Percentiles rank a stretch among this genome's conserved stretches.
phyloP scores from a whole-genome alignment of 2,329 filamentous ascomycete species.

The Macrophomina tecta region DNA sequence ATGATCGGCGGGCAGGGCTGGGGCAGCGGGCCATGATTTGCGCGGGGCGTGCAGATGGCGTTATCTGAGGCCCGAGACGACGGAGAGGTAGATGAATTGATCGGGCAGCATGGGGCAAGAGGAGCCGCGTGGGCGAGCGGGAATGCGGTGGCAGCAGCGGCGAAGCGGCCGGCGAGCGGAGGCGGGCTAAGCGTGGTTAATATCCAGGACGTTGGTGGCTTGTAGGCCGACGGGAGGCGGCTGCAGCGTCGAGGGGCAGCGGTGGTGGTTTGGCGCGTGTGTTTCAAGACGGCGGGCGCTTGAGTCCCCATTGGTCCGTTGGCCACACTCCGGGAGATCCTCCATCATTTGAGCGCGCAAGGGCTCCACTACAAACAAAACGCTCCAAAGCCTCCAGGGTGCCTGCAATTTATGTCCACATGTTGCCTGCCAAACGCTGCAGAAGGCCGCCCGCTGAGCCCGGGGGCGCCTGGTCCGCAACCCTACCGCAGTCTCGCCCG shows the following conservation, averaged over 20 bases:
- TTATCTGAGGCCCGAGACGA: background rate
- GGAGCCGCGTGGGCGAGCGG: background rate
- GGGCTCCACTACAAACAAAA: slow-evolving; percentile 24
- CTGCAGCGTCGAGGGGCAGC: background rate
- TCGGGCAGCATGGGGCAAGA: background rate
- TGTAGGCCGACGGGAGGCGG: background rate
- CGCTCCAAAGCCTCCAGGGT: slow-evolving; percentile 10
- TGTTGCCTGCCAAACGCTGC: slow-evolving; percentile 8
- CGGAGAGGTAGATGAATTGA: background rate
- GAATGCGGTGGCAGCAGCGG: background rate
- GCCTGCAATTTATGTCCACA: slow-evolving; percentile 24
- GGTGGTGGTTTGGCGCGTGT: background rate
- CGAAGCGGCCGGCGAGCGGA: background rate
- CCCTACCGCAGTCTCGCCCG: background rate
- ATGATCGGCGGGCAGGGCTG: slow-evolving; percentile 2
- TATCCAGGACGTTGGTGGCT: slow-evolving; percentile 19
- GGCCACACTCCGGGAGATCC: background rate
- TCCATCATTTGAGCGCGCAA: slow-evolving; percentile 27
- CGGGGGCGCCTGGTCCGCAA: slow-evolving; percentile 4
- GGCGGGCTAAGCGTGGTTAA: background rate
- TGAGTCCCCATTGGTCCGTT: slow-evolving; percentile 4
- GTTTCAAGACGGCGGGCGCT: slow-evolving; percentile 16
- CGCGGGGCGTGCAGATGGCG: slow-evolving; percentile 9
- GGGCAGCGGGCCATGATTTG: slow-evolving; percentile 1
- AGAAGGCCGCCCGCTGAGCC: background rate